Conservation (phyloP, 345 rosid species). For the Syzygium grande region DNA sequence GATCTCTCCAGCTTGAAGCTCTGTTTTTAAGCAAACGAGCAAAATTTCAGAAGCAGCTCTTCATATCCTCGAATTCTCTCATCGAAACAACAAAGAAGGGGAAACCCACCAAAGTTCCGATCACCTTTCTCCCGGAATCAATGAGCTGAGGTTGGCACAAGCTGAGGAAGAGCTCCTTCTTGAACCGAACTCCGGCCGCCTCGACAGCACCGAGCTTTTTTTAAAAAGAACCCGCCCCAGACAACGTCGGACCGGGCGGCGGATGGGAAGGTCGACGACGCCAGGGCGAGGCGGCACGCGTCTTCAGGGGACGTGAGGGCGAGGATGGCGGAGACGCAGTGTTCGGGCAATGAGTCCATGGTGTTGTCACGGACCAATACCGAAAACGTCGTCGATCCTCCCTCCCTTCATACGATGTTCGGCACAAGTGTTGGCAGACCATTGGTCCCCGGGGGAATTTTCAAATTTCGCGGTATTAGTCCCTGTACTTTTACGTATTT, state of each 20-base stretch:
- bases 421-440: neutral
- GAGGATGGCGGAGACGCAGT: slow-evolving; percentile 41
- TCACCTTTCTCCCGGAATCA: slow-evolving; percentile 21
- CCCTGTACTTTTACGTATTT: neutral
- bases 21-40: slow-evolving; percentile 13
- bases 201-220: slow-evolving; percentile 10
- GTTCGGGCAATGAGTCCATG: slow-evolving; percentile 43
- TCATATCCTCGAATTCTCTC: neutral
- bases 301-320: slow-evolving; percentile 59
- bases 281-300: slow-evolving; percentile 30
- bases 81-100: neutral
- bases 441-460: neutral
- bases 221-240: slow-evolving; percentile 56
- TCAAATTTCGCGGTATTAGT: neutral
- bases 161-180: slow-evolving; percentile 19
- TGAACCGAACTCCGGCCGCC: slow-evolving; percentile 6
- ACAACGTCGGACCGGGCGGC: slow-evolving; percentile 54
- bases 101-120: neutral
- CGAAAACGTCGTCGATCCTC: neutral
- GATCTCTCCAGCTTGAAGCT: slow-evolving; percentile 49
- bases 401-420: neutral
- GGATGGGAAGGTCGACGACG: slow-evolving; percentile 39
- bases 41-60: neutral
- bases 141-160: slow-evolving; percentile 18
- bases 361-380: neutral